phyloP scores from a whole-genome alignment of 345 rosid genomes.

The Camelina neglecta region DNA sequence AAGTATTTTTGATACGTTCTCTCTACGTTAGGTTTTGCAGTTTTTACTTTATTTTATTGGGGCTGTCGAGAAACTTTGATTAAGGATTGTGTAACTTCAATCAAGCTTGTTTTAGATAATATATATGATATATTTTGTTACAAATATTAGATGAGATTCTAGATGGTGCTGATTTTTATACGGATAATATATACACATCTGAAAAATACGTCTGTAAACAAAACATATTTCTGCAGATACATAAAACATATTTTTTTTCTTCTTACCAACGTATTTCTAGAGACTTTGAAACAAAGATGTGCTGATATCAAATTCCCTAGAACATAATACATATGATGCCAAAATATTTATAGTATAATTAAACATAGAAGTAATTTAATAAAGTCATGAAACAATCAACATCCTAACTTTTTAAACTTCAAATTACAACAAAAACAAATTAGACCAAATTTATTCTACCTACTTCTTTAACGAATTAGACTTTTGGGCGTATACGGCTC shows the following conservation, averaged over 20 bases:
- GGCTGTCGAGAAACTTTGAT: neutral
- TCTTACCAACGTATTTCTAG: neutral
- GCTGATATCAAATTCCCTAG: neutral
- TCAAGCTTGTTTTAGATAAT: neutral
- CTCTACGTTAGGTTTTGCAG: neutral
- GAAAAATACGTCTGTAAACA: neutral
- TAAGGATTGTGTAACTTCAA: neutral
- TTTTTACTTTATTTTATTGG: neutral
- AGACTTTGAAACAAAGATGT: neutral
- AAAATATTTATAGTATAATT: neutral
- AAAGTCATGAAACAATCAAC: conserved; percentile 15
- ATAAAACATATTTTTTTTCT: neutral
- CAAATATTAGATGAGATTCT: neutral
- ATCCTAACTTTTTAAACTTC: neutral
- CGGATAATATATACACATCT: too few relatives aligned
- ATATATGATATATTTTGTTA: neutral
- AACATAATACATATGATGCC: neutral
- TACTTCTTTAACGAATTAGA: neutral
- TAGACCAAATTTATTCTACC: neutral
- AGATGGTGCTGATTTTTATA: neutral
- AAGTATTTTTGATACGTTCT: conserved; percentile 17
- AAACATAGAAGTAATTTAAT: neutral
- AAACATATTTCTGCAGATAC: neutral
- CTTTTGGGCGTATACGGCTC: conserved; percentile 17
- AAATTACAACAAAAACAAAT: neutral